Conservation (phyloP, 2,329 filamentous ascomycete genomes). For the Aureobasidium vineae region DNA sequence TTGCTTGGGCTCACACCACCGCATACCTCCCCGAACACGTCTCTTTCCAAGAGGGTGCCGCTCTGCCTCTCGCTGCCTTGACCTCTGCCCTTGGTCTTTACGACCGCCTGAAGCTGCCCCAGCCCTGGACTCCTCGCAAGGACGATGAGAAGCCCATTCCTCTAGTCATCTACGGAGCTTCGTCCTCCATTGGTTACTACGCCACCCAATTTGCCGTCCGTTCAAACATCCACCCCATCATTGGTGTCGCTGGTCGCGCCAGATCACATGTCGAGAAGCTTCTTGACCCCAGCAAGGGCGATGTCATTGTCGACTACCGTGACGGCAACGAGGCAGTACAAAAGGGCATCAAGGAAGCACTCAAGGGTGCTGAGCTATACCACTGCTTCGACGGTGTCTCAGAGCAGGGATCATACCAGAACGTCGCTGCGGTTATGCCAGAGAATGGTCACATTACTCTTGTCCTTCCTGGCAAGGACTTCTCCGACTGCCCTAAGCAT, state of each 20-base stretch:
- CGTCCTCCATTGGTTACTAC: conserved; percentile 44
- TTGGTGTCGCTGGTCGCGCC: conserved; percentile 45
- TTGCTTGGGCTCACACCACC: conserved; percentile 56
- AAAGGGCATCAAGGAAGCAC: conserved; percentile 45
- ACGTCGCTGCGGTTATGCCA: conserved; percentile 48
- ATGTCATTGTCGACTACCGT: conserved; percentile 54
- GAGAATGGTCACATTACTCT: conserved; percentile 42
- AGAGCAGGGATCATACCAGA: conserved; percentile 49
- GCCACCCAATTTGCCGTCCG: conserved; percentile 43
- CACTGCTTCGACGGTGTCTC: conserved; percentile 60
- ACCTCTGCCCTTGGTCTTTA: conserved; percentile 50
- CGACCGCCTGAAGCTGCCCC: conserved; percentile 44
- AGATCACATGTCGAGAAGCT: conserved; percentile 40
- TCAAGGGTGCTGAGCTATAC: conserved; percentile 46
- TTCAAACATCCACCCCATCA: conserved; percentile 45
- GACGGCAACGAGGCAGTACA: conserved; percentile 55
- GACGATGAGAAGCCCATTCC: conserved; percentile 33
- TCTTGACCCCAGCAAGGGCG: conserved; percentile 43
- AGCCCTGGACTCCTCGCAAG: conserved; percentile 41
- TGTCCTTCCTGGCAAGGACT: conserved; percentile 45
- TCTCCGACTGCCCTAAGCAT: conserved; percentile 43
- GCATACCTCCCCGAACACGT: conserved; percentile 54
- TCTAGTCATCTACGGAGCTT: conserved; percentile 45
- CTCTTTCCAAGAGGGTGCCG: conserved; percentile 53
- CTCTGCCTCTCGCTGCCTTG: conserved; percentile 48